phyloP scores from a whole-genome alignment of 2,329 filamentous ascomycete genomes.

The Fusarium gaditjirri region DNA sequence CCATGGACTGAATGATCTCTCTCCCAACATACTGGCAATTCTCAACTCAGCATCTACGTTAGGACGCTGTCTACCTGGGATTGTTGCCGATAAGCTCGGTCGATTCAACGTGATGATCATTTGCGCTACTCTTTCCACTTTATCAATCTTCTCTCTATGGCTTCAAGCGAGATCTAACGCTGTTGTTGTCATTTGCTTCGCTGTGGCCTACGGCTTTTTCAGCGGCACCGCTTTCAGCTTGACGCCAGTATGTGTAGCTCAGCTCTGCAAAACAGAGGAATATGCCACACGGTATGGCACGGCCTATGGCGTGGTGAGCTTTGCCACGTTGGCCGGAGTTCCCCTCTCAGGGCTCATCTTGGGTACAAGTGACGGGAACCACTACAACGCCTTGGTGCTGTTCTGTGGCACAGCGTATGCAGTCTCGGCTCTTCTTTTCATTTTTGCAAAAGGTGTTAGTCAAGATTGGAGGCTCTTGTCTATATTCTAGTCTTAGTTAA shows the following conservation, averaged over 20 bases:
- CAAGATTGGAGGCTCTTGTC: not conserved
- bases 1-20: rapidly evolving
- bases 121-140: not conserved
- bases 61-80: not conserved
- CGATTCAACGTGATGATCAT: not conserved
- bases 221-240: not conserved
- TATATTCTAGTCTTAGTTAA: not conserved
- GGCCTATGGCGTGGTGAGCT: not conserved
- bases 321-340: not conserved
- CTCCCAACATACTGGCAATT: not conserved
- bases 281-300: not conserved
- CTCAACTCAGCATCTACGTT: not conserved
- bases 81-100: not conserved
- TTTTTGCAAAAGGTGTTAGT: rapidly evolving
- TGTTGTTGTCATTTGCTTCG: not conserved
- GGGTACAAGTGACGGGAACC: not conserved
- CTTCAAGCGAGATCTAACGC: not conserved
- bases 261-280: not conserved
- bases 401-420: not conserved
- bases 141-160: not conserved
- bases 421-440: not conserved
- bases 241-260: not conserved
- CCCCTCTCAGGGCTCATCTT: rapidly evolving
- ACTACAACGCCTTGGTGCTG: not conserved
- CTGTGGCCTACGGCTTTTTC: not conserved